Conservation (phyloP, 768 basidiomycete genomes). For the Panaeolus papilionaceus region DNA sequence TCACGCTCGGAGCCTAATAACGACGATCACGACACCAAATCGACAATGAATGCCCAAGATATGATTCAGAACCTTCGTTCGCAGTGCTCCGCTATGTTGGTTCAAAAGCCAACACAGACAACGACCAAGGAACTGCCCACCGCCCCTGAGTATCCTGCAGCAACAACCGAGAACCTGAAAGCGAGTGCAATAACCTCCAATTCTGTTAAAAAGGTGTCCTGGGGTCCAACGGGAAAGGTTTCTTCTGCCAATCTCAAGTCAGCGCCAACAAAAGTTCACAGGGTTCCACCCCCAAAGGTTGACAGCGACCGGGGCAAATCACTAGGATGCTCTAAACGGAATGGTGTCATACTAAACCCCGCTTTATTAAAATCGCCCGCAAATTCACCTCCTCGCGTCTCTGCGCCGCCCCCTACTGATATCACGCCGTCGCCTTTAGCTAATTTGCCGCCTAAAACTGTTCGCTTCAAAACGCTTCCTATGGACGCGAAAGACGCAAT, state of each 20-base stretch:
- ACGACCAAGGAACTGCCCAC: neutral
- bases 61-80: constrained; percentile 53
- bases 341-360: neutral
- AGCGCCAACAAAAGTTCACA: neutral
- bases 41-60: constrained; percentile 38
- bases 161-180: neutral
- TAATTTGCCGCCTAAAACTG: neutral
- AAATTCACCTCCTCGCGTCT: neutral
- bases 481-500: neutral
- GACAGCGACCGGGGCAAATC: neutral
- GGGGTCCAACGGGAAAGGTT: neutral
- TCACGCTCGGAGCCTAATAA: constrained; percentile 36
- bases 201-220: neutral
- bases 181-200: neutral
- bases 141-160: neutral
- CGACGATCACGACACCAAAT: neutral
- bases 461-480: neutral
- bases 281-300: neutral
- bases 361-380: neutral
- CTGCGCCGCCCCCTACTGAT: neutral
- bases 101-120: neutral
- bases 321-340: neutral
- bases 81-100: constrained; percentile 36
- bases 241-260: neutral
- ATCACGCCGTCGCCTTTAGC: neutral